phyloP scores from a whole-genome alignment of 306 rosid genomes.

The Prunus fruticosa region DNA sequence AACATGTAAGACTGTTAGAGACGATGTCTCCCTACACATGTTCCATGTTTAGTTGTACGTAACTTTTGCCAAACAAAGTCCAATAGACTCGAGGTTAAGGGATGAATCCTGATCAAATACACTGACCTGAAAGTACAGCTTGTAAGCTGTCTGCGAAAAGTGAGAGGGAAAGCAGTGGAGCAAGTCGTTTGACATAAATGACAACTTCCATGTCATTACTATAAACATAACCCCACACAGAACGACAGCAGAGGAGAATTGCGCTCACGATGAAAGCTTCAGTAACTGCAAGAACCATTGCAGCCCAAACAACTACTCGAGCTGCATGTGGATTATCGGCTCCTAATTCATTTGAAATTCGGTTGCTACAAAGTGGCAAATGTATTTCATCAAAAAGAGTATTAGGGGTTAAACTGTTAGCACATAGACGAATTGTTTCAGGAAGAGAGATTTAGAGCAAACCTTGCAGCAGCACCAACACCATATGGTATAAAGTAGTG shows the following conservation, averaged over 20 bases:
- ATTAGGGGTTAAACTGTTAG: not conserved
- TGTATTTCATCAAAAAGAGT: not conserved
- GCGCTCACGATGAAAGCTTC: conserved; percentile 40
- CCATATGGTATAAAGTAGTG: conserved; percentile 55
- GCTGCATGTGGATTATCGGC: conserved; percentile 56
- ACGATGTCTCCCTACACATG: no score
- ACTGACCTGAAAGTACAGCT: conserved; percentile 38
- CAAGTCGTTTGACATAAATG: conserved; percentile 34
- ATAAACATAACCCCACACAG: conserved; percentile 43
- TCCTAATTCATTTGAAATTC: conserved; percentile 62
- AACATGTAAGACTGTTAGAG: no score
- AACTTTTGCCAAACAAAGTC: no score
- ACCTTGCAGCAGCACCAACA: conserved; percentile 66
- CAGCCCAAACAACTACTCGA: conserved; percentile 21
- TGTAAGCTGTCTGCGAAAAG: conserved; percentile 34
- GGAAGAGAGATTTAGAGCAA: not conserved
- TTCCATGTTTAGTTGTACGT: no score
- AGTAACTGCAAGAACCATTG: conserved; percentile 25
- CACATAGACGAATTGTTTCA: not conserved
- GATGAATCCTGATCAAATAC: not conserved
- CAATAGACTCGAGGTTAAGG: not conserved
- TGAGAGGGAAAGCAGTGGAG: conserved; percentile 40
- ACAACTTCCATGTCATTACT: conserved; percentile 52
- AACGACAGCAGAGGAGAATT: conserved; percentile 24
- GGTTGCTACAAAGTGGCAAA: conserved; percentile 28